Base-by-base conservation (phyloP, 164 flowering plant genomes). In the Berberis thunbergii region DNA sequence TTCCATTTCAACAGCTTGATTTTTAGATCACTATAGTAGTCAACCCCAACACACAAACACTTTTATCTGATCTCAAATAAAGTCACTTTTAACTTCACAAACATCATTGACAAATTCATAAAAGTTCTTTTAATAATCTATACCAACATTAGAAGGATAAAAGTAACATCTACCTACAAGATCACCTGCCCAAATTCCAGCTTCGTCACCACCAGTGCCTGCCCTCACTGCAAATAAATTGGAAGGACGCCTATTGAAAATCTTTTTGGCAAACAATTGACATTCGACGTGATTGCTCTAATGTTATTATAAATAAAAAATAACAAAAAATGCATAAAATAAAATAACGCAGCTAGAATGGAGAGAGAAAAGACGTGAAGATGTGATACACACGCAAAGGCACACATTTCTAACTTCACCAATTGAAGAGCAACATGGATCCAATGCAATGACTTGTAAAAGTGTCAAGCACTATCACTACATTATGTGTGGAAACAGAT, bases 161-260 rank as follows among this genome's bases (percentile, higher is more conserved):
- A 26, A 69, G 68, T 72, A 82, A 71, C 77, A 86, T 87, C 84
- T 94, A 91, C 99, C 97, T 91, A 94, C 99, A 94, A 94, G 97
- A 83, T 91, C 99, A 94, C 93, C 97, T 71, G 96, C 97, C 97
- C 97, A 94, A n/a, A 94, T 41, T 78, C 97, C 99, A 78, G 99
- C 99, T 72, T 94, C 99, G 73, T 94, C 99, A 67, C 97, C 99
- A 67, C 99, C 99, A 64, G 97, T 85, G 50, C 99, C 99, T 60
- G 99, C 99, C 70, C 99, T 85, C 52, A 91, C 99, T 94, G 87
- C 75, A 64, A 67, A 57, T 39, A 69, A 43, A n/a, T 61, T 45
- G 53, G 43, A 39, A 65, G 46, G 38, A 43, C 12, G 45, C 13
- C 41, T 26, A 26, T 2, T 61, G 40, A 41, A 57, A 26, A n/a